Base-by-base conservation (phyloP, 805 yeast species). In the Candida oleophila region DNA sequence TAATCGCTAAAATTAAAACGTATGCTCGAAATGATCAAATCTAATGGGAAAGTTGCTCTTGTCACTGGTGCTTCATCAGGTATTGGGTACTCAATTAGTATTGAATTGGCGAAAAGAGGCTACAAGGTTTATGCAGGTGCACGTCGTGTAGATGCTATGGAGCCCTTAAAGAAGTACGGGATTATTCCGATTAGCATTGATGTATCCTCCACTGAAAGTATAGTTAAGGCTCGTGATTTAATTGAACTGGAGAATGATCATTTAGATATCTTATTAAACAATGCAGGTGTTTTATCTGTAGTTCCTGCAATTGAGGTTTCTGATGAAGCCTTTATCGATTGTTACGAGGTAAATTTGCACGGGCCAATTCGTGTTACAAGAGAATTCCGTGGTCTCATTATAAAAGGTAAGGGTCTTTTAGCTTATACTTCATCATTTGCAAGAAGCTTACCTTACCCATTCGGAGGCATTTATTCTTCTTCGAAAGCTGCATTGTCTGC, bases 41-140 rank as follows among this genome's bases (percentile, higher is more conserved):
- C n/a, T n/a, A n/a, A n/a, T n/a, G n/a, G n/a, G n/a, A 30, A 30
- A 32, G 7, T 33, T 40, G n/a, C n/a, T n/a, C n/a, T 83, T 25
- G 73, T 77, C 45, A 76, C 80, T 2, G 81, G 81, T 3, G 80
- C 77, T 1, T 73, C 79, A 0, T 73, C 80, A 0, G 81, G 81
- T 2, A 77, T 77, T 41, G 81, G 81, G 1, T 73, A 57, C 47
- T 66, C 71, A 4, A 57, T 71, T 11, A 68, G 78, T 19, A 59
- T 64, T 20, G 77, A 71, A 43, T 60, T 77, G 28, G 77, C 73
- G 18, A 49, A 58, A 20, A 64, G 68, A 41, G 80, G 78, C 0
- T 77, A 68, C 53, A 55, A 51, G 18, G 68, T 71, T 5, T 64
- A 59, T 45, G 74, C 71, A 4, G 55, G 69, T 19, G 70, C 69